Base-by-base conservation (phyloP, 108 stramenopile genomes). In the Mayamaea pseudoterrestris region DNA sequence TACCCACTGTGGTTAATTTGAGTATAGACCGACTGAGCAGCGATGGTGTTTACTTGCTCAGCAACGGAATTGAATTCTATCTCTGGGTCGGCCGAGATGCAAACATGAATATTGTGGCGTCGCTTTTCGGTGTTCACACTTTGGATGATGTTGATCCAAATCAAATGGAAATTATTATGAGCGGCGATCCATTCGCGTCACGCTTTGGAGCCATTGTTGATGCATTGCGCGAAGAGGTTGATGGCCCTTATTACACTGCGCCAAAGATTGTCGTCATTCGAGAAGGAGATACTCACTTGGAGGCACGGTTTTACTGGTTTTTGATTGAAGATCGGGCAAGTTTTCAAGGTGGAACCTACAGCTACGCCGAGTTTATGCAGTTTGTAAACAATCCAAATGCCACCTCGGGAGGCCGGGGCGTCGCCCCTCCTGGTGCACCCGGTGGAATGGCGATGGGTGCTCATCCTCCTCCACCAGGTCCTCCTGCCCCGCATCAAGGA, bases 241-340 rank as follows among this genome's bases (percentile, higher is more conserved):
- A 61, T 3, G 74, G 73, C 44, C 66, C 75, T 25, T 63, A 47
- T 29, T 9, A 52, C 5, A 60, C 66, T 2, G 45, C 66, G 12
- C 73, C 80, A 34, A 87, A 89, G 68, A 65, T 96, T 25, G 51
- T 58, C 28, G 60, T 99, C 44, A 73, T 96, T 41, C 62, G 79
- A 27, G 95, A 99, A 58, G 94, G 93, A 13, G 94, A 96, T 67
- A 63, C 55, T n/a, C 65, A 65, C 34, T 35, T 88, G 51, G 93
- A 93, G 53, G 58, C 70, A 35, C 84, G 87, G 21, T 98, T 98
- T 73, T 90, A 76, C 55, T 93, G 90, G 88, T 72, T 83, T 61
- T 64, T 98, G 45, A 80, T 98, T 2, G 97, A 98, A 74, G 97
- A 98, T 64, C 63, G 90, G 35, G 93, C 94, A 32, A 73, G 82